Evolutionary conservation across 768 basidiomycete species (phyloP), one percentile per base, ranked within the genome.

Genomic region (Gymnopilus junonius): DNA sequence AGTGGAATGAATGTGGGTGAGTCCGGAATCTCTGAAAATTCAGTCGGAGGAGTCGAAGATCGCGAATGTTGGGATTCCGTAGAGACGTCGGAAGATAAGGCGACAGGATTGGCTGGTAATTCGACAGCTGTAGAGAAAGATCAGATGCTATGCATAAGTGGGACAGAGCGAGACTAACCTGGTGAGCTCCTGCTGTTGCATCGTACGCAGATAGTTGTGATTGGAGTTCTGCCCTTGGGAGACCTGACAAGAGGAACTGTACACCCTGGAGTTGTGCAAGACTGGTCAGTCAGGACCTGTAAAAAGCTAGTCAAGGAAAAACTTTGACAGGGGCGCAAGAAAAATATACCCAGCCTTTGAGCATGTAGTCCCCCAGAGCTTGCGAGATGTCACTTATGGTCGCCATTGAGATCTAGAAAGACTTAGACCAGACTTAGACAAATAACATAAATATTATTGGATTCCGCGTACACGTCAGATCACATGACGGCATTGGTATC

Each of bases 41-140:
- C 92, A 8, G 93, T 94, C 5, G 89, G 87, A 21, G 93, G 91
- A 1, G 92, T 94, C 1, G 92, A 92, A 45, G 86, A 77, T 17
- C 87, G 82, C 31, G 91, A 91, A 43, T 76, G 64, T 59, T 79
- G 78, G 20, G 87, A 87, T 59, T 77, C 79, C 4, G 85, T 85
- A 8, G 84, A 82, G 34, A 74, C 67, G 70, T 74, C 63, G 21
- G 67, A 65, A 1, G 67, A 64, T 14, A 64, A 53, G n/a, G 59
- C 48, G 51, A 55, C 34, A 43, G 62, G 40, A 25, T 45, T 43
- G 11, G 31, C 23, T 40, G 48, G 39, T 37, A 39, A n/a, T 42
- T 31, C 61, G 56, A 37, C 43, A 55, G 62, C 40, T 29, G 54
- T 50, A 40, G 21, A 42, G 42, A 15, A 27, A 27, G 1, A 10